These are phyloP conservation scores for Acanthamoeba triangularis DNA, from an alignment of 208 protist genomes.

Conservation along the genomic window DNA sequence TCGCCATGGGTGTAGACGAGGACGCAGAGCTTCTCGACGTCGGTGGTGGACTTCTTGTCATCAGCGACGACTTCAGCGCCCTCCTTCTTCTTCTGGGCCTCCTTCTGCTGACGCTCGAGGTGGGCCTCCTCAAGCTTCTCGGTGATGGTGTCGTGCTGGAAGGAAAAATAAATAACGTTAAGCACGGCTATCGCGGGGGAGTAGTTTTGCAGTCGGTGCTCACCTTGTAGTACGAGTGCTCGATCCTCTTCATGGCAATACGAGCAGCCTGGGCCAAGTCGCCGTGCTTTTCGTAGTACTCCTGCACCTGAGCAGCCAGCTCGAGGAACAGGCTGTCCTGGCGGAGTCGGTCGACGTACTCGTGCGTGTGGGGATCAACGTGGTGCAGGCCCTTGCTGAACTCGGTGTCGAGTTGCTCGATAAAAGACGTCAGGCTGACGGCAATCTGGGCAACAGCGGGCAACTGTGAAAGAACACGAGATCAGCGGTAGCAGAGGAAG, in stretches of 20 bases:
- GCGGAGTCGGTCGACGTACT: constrained; percentile 89
- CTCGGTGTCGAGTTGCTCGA: constrained; percentile 92
- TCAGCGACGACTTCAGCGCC: neutral
- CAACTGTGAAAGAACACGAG: neutral
- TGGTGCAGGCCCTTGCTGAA: constrained; percentile 90
- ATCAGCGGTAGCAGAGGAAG: neutral
- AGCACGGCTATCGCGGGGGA: neutral
- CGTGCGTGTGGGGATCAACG: constrained; percentile 90
- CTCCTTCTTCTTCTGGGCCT: constrained; percentile 6
- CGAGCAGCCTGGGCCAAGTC: constrained; percentile 77
- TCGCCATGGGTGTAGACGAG: constrained; percentile 90
- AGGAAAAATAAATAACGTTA: neutral
- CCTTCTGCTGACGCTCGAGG: constrained; percentile 45
- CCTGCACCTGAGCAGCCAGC: constrained; percentile 81
- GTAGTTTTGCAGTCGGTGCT: neutral
- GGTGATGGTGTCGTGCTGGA: constrained; percentile 50
- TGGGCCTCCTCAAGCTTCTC: constrained; percentile 63
- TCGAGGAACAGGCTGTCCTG: constrained; percentile 88
- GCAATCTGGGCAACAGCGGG: constrained; percentile 18
- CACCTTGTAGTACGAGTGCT: constrained; percentile 92
- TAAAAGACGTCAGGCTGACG: constrained; percentile 87
- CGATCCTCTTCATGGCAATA: constrained; percentile 86
- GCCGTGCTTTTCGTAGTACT: constrained; percentile 78
- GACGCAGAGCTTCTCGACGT: constrained; percentile 80
- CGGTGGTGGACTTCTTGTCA: constrained; percentile 6